Percentiles rank a stretch among this genome's conserved stretches.
phyloP scores from a whole-genome alignment of 176 grass and related monocot genomes.

The Zoysia pacifica region DNA sequence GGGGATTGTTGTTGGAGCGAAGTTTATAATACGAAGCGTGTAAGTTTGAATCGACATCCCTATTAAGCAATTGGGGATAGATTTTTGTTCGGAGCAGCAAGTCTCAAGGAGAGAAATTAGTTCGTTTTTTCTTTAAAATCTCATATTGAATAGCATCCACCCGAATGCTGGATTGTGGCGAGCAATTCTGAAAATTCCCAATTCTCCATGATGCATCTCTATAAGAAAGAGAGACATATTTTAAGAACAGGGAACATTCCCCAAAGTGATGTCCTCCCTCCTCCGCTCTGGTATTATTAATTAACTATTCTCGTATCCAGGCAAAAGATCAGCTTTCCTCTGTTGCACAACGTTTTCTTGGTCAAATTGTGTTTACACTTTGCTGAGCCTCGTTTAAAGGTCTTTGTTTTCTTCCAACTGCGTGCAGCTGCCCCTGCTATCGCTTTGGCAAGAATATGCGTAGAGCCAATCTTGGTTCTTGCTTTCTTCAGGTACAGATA shows the following conservation, averaged over 20 bases:
- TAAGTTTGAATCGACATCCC: neutral
- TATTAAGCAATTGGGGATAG: neutral
- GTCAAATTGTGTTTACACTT: constrained; percentile 34
- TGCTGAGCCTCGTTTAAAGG: constrained; percentile 20
- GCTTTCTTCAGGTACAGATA: constrained; percentile 87
- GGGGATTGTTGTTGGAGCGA: neutral
- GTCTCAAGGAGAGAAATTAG: neutral
- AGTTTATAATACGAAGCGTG: neutral
- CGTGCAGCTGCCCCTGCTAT: constrained; percentile 91
- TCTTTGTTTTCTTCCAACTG: constrained; percentile 28
- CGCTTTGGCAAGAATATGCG: constrained; percentile 93
- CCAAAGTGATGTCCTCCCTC: constrained; percentile 11
- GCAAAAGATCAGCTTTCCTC: constrained; percentile 19
- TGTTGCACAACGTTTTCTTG: constrained; percentile 1
- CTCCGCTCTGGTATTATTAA: constrained; percentile 8
- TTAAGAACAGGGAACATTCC: constrained; percentile 35
- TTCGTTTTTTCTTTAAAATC: neutral
- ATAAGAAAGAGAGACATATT: constrained; percentile 15
- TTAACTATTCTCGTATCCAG: constrained; percentile 2
- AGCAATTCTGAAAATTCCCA: too few species aligned
- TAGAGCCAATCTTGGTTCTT: constrained; percentile 86
- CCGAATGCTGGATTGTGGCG: neutral
- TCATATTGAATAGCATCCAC: neutral
- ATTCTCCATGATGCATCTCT: neutral
- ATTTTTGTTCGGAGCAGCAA: neutral